These are phyloP conservation scores for Telopea speciosissima DNA, from an alignment of 177 flowering plant species.

Conservation along the genomic window DNA sequence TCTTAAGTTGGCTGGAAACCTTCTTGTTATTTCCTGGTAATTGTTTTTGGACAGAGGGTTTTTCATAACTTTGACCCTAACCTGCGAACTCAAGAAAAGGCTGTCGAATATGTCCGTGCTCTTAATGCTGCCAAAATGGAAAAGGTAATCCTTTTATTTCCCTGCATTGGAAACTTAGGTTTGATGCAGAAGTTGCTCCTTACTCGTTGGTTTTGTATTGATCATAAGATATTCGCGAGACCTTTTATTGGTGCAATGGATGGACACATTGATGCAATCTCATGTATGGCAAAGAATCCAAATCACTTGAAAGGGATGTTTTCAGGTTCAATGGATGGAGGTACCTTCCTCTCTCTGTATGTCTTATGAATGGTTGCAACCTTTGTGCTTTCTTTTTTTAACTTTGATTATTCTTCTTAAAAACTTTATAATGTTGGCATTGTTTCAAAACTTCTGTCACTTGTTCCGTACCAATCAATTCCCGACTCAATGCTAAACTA, in stretches of 20 bases:
- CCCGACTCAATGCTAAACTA: no score
- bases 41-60: constrained; percentile 44
- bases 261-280: constrained; percentile 72
- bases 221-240: constrained; percentile 71
- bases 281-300: constrained; percentile 94
- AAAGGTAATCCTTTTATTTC: constrained; percentile 39
- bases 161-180: neutral
- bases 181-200: neutral
- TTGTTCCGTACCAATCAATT: neutral
- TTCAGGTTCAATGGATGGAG: constrained; percentile 99
- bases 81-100: constrained; percentile 73
- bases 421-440: no score
- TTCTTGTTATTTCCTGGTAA: neutral
- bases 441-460: no score
- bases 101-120: constrained; percentile 83
- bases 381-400: no score
- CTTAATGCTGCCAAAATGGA: constrained; percentile 87
- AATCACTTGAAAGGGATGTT: constrained; percentile 80
- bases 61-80: constrained; percentile 80
- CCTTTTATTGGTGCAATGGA: constrained; percentile 97
- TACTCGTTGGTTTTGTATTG: constrained; percentile 4
- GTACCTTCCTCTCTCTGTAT: constrained; percentile 21
- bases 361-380: neutral
- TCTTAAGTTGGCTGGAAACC: neutral
- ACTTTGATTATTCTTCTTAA: no score